phyloP scores from a whole-genome alignment of 2,329 filamentous ascomycete genomes.

The Claviceps humidiphila region DNA sequence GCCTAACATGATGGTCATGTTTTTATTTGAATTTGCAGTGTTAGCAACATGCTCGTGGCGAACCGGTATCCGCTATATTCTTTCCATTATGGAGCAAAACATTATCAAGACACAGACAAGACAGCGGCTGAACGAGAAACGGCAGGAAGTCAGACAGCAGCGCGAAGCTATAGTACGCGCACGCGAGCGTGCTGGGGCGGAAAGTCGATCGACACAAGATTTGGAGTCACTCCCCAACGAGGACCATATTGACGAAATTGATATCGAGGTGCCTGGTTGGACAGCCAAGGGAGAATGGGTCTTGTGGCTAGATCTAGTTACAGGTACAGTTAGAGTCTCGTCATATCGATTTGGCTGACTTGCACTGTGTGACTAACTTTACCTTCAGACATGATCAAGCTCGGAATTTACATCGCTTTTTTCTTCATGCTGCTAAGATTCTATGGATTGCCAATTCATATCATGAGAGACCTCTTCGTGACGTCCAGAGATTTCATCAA shows the following conservation, averaged over 20 bases:
- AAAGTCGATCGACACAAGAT: conserved; percentile 44
- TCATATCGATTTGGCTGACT: background rate
- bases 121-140: conserved; percentile 53
- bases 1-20: conserved; percentile 99
- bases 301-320: conserved; percentile 72
- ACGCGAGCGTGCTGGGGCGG: conserved; percentile 33
- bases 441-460: conserved; percentile 92
- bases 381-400: conserved; percentile 67
- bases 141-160: conserved; percentile 51
- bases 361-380: conserved; percentile 1
- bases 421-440: conserved; percentile 88
- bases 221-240: conserved; percentile 45
- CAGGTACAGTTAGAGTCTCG: conserved; percentile 38
- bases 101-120: conserved; percentile 64
- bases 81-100: conserved; percentile 64
- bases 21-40: conserved; percentile 92
- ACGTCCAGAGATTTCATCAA: conserved; percentile 86
- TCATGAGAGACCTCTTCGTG: conserved; percentile 89
- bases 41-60: conserved; percentile 68
- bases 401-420: conserved; percentile 79
- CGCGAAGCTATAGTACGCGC: conserved; percentile 37
- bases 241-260: conserved; percentile 78
- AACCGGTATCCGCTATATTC: conserved; percentile 62
- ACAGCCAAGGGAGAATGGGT: conserved; percentile 90
- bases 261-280: conserved; percentile 92